Percentiles rank a stretch among this genome's conserved stretches.
Conservation (phyloP, 495 filamentous ascomycete genomes). For the Astrocystis sublimbata region DNA sequence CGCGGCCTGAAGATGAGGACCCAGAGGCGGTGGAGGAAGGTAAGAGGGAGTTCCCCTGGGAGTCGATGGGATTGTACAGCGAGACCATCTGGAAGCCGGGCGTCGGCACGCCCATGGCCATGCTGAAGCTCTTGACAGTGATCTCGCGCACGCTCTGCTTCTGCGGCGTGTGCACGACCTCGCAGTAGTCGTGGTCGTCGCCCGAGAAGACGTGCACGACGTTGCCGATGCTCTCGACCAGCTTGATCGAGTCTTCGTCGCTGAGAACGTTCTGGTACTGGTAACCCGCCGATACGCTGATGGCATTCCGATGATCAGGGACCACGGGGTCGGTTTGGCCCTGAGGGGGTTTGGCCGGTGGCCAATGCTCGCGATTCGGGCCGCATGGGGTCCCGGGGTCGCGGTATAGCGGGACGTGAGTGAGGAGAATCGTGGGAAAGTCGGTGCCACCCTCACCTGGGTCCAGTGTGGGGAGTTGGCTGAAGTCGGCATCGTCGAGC, state of each 20-base stretch:
- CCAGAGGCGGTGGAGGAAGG: too few species aligned
- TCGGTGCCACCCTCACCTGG: constrained; percentile 46
- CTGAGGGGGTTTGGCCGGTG: constrained; percentile 63
- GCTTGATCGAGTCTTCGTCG: constrained; percentile 65
- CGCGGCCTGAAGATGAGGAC: constrained; percentile 46
- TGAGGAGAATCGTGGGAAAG: constrained; percentile 82
- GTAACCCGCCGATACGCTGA: constrained; percentile 73
- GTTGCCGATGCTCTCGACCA: constrained; percentile 73
- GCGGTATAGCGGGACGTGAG: constrained; percentile 88
- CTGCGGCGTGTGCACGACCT: constrained; percentile 70
- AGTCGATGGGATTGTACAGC: constrained; percentile 86
- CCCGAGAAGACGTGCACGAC: constrained; percentile 85
- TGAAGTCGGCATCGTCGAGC: constrained; percentile 42
- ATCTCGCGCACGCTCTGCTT: constrained; percentile 74
- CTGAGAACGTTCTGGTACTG: constrained; percentile 96
- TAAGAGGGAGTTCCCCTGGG: constrained; percentile 60
- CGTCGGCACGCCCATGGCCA: constrained; percentile 93
- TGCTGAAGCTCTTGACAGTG: constrained; percentile 89
- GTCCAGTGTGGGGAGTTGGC: constrained; percentile 41
- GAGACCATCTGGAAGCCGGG: constrained; percentile 89
- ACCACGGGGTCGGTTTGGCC: constrained; percentile 54
- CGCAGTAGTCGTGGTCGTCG: constrained; percentile 98
- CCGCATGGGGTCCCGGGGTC: constrained; percentile 82
- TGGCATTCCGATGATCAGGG: constrained; percentile 75
- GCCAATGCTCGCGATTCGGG: constrained; percentile 79